Base-by-base conservation (phyloP, 345 rosid species). In the Garcia nutans region DNA sequence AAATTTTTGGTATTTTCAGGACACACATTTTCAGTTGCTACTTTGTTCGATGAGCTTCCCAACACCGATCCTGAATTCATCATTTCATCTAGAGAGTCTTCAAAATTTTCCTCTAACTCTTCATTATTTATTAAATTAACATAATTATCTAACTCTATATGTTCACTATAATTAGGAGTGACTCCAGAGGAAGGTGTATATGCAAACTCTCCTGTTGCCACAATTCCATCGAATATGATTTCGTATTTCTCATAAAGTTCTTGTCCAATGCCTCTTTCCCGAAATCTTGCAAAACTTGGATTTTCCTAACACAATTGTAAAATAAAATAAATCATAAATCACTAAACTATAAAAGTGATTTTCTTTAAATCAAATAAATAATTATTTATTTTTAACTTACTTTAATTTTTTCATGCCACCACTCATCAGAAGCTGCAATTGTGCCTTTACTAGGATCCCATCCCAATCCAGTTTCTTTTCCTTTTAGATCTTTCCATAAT, bases 371-470 rank as follows among this genome's bases (percentile, higher is more conserved):
- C 11, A 49, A 9, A 49, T 49, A 12, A 10, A 10, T 12, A 9
- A 12, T 49, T 12, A 9, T 2, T 9, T 23, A 28, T 5, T 8
- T 26, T 12, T 45, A 28, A 20, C 23, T 10, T 54, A 71, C 52
- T 42, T 71, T 31, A 56, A 57, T 71, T 20, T 71, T 71, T 41
- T 42, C 63, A 10, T 59, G 13, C 10, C 47, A 44, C 47, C 47
- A 44, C 47, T 6, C 49, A 70, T 33, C 4, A 31, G 49, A 20
- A 28, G 63, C 74, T 19, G 0, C 17, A 24, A 70, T 31, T 50
- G 63, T 70, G 10, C 15, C 44, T 20, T 70, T 70, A 19, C 19
- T 57, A 54, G 63, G 74, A 70, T 70, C 63, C 19, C 74, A 71
- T 56, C 10, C 52, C 11, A 71, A n/a, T 37, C 63, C 4, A 5